Evolutionary conservation across 2,329 filamentous ascomycete genomes (phyloP).

Genomic region (Ophiostoma montium): DNA sequence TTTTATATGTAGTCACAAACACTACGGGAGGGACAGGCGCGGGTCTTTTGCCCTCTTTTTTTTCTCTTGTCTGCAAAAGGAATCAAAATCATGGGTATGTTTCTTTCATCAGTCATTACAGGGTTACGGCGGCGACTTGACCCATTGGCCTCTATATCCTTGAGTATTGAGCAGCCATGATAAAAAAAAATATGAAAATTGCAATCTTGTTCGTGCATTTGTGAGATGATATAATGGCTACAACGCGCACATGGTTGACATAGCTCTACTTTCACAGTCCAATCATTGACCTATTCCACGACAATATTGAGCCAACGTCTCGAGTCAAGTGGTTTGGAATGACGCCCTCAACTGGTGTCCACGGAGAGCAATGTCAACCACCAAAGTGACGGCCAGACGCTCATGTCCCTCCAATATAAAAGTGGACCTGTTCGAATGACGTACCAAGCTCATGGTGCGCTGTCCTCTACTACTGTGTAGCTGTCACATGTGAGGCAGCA

Average conservation of each 20-base stretch:
- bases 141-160: not conserved
- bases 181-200: too few relatives aligned
- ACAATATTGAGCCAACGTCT: too few relatives aligned
- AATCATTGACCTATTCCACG: too few relatives aligned
- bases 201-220: too few relatives aligned
- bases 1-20: slow-evolving; percentile 3
- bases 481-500: too few relatives aligned
- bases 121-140: not conserved
- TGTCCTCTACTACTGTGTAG: not conserved
- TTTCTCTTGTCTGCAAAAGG: slow-evolving; percentile 1
- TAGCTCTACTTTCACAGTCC: too few relatives aligned
- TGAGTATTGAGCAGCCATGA: not conserved
- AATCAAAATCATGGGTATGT: slow-evolving; percentile 2
- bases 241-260: too few relatives aligned
- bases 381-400: not conserved
- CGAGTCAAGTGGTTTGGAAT: too few relatives aligned
- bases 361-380: too few relatives aligned
- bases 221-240: too few relatives aligned
- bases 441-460: not conserved
- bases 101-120: not conserved
- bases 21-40: slow-evolving; percentile 1
- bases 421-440: not conserved
- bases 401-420: too few relatives aligned
- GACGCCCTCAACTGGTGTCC: too few relatives aligned
- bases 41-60: slow-evolving; percentile 1